Conservation (phyloP, 164 flowering plant genomes). For the Aristolochia fimbriata region DNA sequence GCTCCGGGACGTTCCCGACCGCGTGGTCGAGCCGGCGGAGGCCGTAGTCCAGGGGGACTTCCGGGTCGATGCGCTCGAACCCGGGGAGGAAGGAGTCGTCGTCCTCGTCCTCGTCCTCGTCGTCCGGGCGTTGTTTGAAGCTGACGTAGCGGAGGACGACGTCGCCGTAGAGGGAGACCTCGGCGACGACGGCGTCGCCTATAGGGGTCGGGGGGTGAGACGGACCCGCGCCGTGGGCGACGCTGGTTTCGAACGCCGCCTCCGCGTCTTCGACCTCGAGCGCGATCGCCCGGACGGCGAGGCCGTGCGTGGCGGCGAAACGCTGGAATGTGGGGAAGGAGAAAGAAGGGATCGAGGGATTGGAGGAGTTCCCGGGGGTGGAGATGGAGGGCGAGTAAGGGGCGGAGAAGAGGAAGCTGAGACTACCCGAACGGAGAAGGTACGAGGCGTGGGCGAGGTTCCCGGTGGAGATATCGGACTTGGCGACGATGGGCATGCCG, state of each 20-base stretch:
- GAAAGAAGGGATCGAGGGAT: conserved; percentile 55
- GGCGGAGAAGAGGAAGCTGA: conserved; percentile 71
- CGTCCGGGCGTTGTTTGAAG: too few relatives aligned
- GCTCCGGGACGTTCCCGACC: conserved; percentile 67
- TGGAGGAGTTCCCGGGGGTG: conserved; percentile 11
- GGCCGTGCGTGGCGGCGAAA: conserved; percentile 63
- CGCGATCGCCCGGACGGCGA: conserved; percentile 66
- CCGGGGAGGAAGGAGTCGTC: conserved; percentile 41
- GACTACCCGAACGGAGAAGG: conserved; percentile 57
- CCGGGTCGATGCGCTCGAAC: conserved; percentile 38
- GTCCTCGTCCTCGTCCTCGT: conserved; percentile 5
- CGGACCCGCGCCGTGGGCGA: conserved; percentile 44
- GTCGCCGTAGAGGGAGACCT: conserved; percentile 67
- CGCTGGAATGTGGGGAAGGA: conserved; percentile 22
- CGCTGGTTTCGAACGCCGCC: conserved; percentile 34
- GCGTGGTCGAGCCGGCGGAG: conserved; percentile 73
- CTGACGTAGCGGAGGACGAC: conserved; percentile 58
- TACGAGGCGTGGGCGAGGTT: conserved; percentile 67
- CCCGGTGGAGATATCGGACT: conserved; percentile 88
- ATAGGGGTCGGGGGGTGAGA: conserved; percentile 20
- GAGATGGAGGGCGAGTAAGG: conserved; percentile 65
- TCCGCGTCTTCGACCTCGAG: conserved; percentile 59
- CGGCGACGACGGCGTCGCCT: conserved; percentile 25
- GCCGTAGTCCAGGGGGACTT: conserved; percentile 50
- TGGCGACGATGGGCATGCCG: conserved; percentile 63